phyloP scores from a whole-genome alignment of 2,329 filamentous ascomycete genomes.

The Domatiomyces catenatus region DNA sequence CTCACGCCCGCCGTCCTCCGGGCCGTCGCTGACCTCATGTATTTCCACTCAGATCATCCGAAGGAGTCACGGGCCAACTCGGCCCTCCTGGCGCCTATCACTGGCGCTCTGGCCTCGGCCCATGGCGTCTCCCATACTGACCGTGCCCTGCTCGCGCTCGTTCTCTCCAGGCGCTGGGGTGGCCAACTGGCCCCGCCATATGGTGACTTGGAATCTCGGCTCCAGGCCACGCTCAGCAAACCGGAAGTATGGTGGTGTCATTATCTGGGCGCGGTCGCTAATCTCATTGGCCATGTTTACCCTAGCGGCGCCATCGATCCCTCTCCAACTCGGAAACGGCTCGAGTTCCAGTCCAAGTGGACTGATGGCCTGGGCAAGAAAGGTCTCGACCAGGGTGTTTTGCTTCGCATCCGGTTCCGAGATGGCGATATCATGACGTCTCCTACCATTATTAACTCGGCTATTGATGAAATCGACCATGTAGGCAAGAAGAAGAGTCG shows the following conservation, averaged over 20 bases:
- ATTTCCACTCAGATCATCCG: constrained; percentile 20
- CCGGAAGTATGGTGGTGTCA: constrained; percentile 25
- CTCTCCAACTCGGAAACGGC: constrained; percentile 14
- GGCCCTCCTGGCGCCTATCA: constrained; percentile 22
- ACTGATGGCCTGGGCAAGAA: constrained; percentile 21
- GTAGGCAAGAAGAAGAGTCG: constrained; percentile 25
- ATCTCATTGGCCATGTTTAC: constrained; percentile 20
- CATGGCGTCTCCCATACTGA: constrained; percentile 23
- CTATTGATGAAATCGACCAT: constrained; percentile 21
- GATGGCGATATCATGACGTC: constrained; percentile 7
- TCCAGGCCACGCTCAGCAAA: constrained; percentile 19
- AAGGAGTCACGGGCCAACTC: constrained; percentile 22
- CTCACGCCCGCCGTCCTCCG: constrained; percentile 19
- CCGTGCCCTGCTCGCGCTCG: constrained; percentile 22
- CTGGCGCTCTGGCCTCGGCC: constrained; percentile 21
- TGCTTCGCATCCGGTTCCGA: constrained; percentile 15
- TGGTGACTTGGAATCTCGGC: constrained; percentile 12
- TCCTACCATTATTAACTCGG: constrained; percentile 18
- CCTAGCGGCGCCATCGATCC: constrained; percentile 20
- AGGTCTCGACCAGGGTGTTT: constrained; percentile 19
- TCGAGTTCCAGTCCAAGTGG: constrained; percentile 20
- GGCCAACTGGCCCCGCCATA: constrained; percentile 9
- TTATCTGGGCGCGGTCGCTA: constrained; percentile 21
- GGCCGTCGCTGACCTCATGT: constrained; percentile 22
- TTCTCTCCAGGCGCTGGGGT: constrained; percentile 23